A percentile compares a stretch with the other conserved stretches of the same genome.
These are phyloP conservation scores for Nakazawaea peltata DNA, from an alignment of 805 yeast species.

Conservation along the genomic window DNA sequence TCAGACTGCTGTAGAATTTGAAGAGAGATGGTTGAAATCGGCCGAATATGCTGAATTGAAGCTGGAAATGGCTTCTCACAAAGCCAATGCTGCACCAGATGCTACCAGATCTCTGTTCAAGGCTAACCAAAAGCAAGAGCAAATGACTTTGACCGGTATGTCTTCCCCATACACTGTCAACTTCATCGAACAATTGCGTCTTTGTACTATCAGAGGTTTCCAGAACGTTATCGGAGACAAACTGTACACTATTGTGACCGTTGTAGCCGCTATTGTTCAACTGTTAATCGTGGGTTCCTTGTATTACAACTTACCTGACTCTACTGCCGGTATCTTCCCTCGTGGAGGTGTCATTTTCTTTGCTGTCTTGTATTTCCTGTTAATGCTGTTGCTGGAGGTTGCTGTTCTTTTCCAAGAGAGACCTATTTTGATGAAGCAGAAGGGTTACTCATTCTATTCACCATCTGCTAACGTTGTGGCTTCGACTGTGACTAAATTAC, in stretches of 20 bases:
- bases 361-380: slow-evolving; percentile 42
- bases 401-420: slow-evolving; percentile 39
- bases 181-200: slow-evolving; percentile 38
- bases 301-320: slow-evolving; percentile 41
- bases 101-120: slow-evolving; percentile 26
- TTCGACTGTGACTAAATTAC: slow-evolving; percentile 50
- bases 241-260: slow-evolving; percentile 36
- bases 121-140: slow-evolving; percentile 27
- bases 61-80: slow-evolving; percentile 17
- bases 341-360: slow-evolving; percentile 61
- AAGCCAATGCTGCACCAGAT: slow-evolving; percentile 14
- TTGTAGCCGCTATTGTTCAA: slow-evolving; percentile 42
- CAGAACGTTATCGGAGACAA: slow-evolving; percentile 52
- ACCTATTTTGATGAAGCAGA: slow-evolving; percentile 63
- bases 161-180: slow-evolving; percentile 36
- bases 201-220: slow-evolving; percentile 42
- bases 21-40: slow-evolving; percentile 47
- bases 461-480: slow-evolving; percentile 72
- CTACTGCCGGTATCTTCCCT: slow-evolving; percentile 51
- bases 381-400: slow-evolving; percentile 41
- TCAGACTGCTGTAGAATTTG: slow-evolving; percentile 53
- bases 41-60: slow-evolving; percentile 32
- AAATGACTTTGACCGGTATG: slow-evolving; percentile 27
- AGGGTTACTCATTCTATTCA: slow-evolving; percentile 61
- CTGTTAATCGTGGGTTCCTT: slow-evolving; percentile 60